phyloP scores from a whole-genome alignment of 176 grass and related monocot species.

The Oryza meridionalis region DNA sequence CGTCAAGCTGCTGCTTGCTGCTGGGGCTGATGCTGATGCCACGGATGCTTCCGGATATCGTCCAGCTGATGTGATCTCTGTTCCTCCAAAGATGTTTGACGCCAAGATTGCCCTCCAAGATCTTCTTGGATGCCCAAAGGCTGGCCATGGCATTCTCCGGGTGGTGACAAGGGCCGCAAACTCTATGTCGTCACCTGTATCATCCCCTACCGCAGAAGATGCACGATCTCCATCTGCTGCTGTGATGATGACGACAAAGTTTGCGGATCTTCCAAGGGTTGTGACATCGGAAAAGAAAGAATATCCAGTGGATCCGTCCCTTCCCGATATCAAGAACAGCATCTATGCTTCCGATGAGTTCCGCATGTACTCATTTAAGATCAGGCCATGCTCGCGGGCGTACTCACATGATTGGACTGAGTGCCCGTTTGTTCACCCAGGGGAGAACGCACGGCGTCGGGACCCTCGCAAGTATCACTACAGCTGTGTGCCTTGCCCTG shows the following conservation, averaged over 20 bases:
- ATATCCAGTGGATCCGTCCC: conserved; percentile 73
- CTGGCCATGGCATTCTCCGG: conserved; percentile 39
- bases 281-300: conserved; percentile 68
- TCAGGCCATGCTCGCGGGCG: conserved; percentile 78
- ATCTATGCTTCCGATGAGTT: conserved; percentile 82
- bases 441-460: conserved; percentile 79
- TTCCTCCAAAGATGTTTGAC: conserved; percentile 49
- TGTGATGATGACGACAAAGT: conserved; percentile 50
- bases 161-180: conserved; percentile 45
- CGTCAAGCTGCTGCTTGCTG: conserved; percentile 55
- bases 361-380: conserved; percentile 91
- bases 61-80: conserved; percentile 67
- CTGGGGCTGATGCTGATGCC: conserved; percentile 52
- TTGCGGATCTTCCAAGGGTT: conserved; percentile 55
- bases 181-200: conserved; percentile 43
- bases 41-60: conserved; percentile 54
- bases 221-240: conserved; percentile 50
- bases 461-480: conserved; percentile 86
- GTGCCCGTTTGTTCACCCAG: conserved; percentile 89
- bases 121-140: conserved; percentile 50
- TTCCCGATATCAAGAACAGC: conserved; percentile 87
- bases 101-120: conserved; percentile 61
- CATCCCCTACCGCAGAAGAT: conserved; percentile 53
- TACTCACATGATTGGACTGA: conserved; percentile 95
- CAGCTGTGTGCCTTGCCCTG: conserved; percentile 84